Evolutionary conservation across 441 rosid species (phyloP).

Genomic region (Raphanus hybrid): DNA sequence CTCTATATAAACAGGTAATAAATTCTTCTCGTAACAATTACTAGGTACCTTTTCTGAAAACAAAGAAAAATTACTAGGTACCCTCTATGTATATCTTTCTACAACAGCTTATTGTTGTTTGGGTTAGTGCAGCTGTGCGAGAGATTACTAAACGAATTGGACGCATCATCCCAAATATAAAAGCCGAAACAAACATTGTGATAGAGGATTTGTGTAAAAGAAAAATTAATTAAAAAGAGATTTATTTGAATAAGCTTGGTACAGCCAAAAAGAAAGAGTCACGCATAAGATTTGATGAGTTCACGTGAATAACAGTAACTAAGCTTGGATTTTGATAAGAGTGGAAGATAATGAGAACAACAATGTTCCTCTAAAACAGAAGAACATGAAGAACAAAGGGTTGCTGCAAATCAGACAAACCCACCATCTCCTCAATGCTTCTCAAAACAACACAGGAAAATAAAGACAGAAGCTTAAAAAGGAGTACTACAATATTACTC

Average conservation of each 20-base stretch:
- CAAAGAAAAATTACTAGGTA: too few species aligned
- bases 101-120: background rate
- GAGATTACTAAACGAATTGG: conserved; percentile 64
- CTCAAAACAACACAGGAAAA: background rate
- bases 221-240: background rate
- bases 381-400: background rate
- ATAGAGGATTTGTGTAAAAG: background rate
- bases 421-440: background rate
- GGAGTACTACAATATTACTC: background rate
- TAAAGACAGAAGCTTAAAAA: background rate
- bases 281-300: background rate
- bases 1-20: conserved; percentile 71
- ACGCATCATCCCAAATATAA: conserved; percentile 36
- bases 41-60: background rate
- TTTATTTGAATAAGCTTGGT: background rate
- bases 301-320: background rate
- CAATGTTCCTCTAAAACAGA: background rate
- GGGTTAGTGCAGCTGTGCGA: conserved; percentile 62
- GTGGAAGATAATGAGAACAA: background rate
- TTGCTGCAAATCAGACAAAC: background rate
- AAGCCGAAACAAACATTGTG: background rate
- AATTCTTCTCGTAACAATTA: background rate
- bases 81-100: background rate
- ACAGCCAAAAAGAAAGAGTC: background rate
- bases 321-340: background rate